Percentiles rank a stretch among this genome's conserved stretches.
Conservation (phyloP, 176 grass and related monocot species). For the Melocanna baccifera region DNA sequence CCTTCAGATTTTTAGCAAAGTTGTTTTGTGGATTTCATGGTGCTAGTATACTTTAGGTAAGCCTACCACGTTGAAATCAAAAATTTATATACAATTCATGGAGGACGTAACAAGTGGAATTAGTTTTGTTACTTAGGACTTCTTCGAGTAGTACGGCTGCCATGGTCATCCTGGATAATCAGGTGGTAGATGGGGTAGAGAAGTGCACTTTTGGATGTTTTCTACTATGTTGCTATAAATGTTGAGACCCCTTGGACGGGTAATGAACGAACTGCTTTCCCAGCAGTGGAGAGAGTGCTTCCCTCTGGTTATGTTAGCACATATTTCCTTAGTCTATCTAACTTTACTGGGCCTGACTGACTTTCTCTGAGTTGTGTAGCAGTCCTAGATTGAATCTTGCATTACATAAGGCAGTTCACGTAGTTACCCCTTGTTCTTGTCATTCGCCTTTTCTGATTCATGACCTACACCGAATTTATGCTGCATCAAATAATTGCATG, state of each 20-base stretch:
- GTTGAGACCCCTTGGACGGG: not conserved
- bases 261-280: not conserved
- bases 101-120: not conserved
- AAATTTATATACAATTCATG: not conserved
- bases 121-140: not conserved
- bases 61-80: not conserved
- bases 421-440: not conserved
- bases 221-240: not conserved
- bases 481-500: not conserved
- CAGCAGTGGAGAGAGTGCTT: not conserved
- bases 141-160: not conserved
- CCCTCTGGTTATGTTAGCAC: not conserved
- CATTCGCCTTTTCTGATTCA: not conserved
- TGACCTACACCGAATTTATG: not conserved
- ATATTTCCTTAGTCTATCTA: not conserved
- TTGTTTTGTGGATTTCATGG: slow-evolving; percentile 10
- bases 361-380: not conserved
- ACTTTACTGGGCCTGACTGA: not conserved
- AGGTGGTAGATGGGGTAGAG: not conserved
- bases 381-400: not conserved
- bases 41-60: not conserved
- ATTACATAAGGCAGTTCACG: not conserved
- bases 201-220: not conserved
- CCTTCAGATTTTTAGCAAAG: not conserved
- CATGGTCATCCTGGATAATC: not conserved